Conservation (phyloP, 352 stramenopile species). For the Globisporangium orthogonon region DNA sequence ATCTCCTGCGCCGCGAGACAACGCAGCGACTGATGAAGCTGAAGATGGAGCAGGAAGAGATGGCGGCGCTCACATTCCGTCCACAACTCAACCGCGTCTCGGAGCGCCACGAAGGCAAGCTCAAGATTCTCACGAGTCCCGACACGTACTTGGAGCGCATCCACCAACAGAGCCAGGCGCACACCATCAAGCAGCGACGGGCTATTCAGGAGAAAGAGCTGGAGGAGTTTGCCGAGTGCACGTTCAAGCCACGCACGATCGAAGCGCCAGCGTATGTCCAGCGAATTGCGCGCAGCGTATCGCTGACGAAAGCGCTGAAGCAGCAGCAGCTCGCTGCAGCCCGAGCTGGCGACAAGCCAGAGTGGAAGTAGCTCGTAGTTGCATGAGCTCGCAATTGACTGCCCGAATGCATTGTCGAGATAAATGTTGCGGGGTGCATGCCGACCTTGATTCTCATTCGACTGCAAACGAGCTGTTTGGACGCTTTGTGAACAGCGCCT, state of each 20-base stretch:
- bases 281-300: conserved; percentile 73
- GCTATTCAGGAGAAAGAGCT: conserved; percentile 77
- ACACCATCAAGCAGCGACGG: conserved; percentile 66
- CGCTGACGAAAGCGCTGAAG: conserved; percentile 58
- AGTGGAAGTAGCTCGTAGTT: conserved; percentile 47
- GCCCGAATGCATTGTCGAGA: neutral
- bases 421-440: neutral
- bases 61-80: conserved; percentile 73
- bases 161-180: conserved; percentile 68
- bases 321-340: conserved; percentile 39
- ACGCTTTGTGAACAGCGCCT: neutral
- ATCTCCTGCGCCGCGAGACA: conserved; percentile 70
- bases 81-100: conserved; percentile 68
- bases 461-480: no score
- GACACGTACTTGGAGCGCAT: conserved; percentile 81
- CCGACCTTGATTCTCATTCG: neutral
- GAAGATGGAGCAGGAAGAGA: conserved; percentile 85
- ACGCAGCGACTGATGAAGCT: conserved; percentile 79
- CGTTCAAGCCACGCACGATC: conserved; percentile 81
- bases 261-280: conserved; percentile 79
- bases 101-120: conserved; percentile 53
- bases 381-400: neutral
- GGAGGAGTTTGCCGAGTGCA: conserved; percentile 79
- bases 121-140: conserved; percentile 75
- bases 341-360: conserved; percentile 42